Evolutionary conservation across 2,329 filamentous ascomycete species (phyloP).

Genomic region (Blastomyces emzantsi): DNA sequence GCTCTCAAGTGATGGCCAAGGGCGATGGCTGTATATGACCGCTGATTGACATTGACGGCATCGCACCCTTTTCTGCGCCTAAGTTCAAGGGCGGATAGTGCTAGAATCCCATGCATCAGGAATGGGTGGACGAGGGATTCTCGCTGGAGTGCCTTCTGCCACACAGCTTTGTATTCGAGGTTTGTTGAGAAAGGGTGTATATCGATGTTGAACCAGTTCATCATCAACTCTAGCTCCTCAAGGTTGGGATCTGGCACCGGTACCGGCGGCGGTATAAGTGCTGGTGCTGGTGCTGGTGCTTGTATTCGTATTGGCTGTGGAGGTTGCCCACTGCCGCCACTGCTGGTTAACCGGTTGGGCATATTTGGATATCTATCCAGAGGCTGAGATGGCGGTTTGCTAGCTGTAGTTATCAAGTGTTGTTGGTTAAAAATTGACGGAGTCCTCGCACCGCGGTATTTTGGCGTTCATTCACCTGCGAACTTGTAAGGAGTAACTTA

Average conservation of each 20-base stretch:
- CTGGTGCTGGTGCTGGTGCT: too few species aligned
- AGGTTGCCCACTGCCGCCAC: background rate
- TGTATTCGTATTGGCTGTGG: background rate
- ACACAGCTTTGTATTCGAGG: constrained; percentile 21
- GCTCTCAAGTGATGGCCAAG: constrained; percentile 24
- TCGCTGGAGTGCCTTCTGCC: constrained; percentile 26
- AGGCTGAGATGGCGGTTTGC: background rate
- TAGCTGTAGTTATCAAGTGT: background rate
- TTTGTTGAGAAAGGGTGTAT: constrained; percentile 26
- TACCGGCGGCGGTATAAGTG: background rate
- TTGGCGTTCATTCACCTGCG: background rate
- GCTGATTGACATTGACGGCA: constrained; percentile 6
- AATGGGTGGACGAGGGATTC: constrained; percentile 25
- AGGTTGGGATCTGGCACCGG: constrained; percentile 14
- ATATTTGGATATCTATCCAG: background rate
- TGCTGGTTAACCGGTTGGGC: background rate
- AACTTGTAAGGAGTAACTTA: background rate
- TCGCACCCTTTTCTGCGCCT: constrained; percentile 17
- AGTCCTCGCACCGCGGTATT: background rate
- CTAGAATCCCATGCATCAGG: constrained; percentile 30
- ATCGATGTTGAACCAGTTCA: constrained; percentile 29
- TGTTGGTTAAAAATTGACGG: background rate
- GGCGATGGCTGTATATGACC: constrained; percentile 22
- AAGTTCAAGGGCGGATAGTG: constrained; percentile 28
- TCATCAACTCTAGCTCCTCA: constrained; percentile 29